Percentiles rank a stretch among this genome's conserved stretches.
phyloP scores from a whole-genome alignment of 2,329 filamentous ascomycete genomes.

The Trichoderma sp. region DNA sequence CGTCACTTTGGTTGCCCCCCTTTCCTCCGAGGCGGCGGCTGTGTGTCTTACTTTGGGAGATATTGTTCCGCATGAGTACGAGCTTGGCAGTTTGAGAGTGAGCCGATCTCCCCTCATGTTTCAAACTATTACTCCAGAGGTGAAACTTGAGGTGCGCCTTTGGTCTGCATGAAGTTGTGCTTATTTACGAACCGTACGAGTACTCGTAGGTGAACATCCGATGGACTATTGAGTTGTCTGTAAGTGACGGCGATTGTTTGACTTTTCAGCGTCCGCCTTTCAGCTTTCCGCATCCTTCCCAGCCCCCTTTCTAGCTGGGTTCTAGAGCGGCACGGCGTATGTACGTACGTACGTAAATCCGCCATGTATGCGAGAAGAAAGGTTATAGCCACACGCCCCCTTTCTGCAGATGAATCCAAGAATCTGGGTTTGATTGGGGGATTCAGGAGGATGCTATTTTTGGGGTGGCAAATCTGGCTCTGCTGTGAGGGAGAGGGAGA shows the following conservation, averaged over 20 bases:
- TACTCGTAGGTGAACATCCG: no score
- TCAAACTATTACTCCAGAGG: neutral
- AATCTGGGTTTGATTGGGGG: slow-evolving; percentile 1
- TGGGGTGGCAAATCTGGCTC: no score
- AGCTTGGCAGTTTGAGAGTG: no score
- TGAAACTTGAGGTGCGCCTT: neutral
- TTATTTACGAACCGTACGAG: neutral
- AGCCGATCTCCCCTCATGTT: neutral
- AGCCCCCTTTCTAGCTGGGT: neutral
- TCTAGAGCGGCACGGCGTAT: neutral
- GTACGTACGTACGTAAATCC: neutral
- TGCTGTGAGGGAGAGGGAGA: neutral
- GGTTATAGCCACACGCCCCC: slow-evolving; percentile 8
- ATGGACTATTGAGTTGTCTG: no score
- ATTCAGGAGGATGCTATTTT: no score
- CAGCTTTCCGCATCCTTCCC: neutral
- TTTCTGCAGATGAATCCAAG: neutral
- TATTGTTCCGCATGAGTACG: neutral
- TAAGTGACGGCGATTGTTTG: no score
- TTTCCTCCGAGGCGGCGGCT: neutral
- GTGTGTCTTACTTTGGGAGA: neutral
- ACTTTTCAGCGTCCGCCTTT: no score
- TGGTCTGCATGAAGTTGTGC: neutral
- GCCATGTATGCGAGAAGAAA: neutral
- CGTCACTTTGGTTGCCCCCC: neutral